A percentile compares a stretch with the other conserved stretches of the same genome.
phyloP scores from a whole-genome alignment of 1,284 basidiomycete species.

The Crepidotus sp. region DNA sequence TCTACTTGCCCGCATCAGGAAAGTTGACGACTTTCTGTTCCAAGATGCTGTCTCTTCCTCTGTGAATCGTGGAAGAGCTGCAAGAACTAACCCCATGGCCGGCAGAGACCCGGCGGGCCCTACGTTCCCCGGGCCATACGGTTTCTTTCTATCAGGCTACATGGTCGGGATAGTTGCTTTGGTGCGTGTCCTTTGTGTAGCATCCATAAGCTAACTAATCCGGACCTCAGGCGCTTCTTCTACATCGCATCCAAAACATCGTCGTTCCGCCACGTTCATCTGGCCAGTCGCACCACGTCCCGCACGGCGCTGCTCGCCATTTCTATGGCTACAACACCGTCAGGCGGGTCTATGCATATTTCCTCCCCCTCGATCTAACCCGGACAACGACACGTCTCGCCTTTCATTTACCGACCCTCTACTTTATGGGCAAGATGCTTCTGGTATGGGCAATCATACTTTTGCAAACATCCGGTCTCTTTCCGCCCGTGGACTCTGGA shows the following conservation, averaged over 20 bases:
- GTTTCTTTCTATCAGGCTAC: conserved; percentile 64
- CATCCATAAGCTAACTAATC: neutral
- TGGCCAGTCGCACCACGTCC: conserved; percentile 25
- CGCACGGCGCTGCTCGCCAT: conserved; percentile 16
- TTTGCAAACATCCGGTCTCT: conserved; percentile 43
- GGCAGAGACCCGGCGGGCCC: conserved; percentile 14
- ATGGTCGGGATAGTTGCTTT: conserved; percentile 54
- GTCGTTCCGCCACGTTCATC: conserved; percentile 54
- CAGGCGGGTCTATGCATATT: conserved; percentile 27
- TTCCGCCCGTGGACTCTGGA: conserved; percentile 25
- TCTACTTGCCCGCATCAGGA: conserved; percentile 34
- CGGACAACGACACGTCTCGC: conserved; percentile 47
- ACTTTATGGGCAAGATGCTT: conserved; percentile 46
- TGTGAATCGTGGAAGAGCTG: conserved; percentile 2
- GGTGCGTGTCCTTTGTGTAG: conserved; percentile 32
- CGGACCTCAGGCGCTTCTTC: conserved; percentile 44
- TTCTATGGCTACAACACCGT: conserved; percentile 19
- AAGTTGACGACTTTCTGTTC: conserved; percentile 23
- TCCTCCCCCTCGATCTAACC: conserved; percentile 58
- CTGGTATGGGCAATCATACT: conserved; percentile 48
- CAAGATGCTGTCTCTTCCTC: conserved; percentile 13
- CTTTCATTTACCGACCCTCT: conserved; percentile 55
- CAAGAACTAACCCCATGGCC: conserved; percentile 9
- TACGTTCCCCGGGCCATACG: conserved; percentile 50
- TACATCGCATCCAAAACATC: conserved; percentile 68